These are phyloP conservation scores for Rhizopogon roseolus DNA, from an alignment of 768 basidiomycete species.

Conservation along the genomic window DNA sequence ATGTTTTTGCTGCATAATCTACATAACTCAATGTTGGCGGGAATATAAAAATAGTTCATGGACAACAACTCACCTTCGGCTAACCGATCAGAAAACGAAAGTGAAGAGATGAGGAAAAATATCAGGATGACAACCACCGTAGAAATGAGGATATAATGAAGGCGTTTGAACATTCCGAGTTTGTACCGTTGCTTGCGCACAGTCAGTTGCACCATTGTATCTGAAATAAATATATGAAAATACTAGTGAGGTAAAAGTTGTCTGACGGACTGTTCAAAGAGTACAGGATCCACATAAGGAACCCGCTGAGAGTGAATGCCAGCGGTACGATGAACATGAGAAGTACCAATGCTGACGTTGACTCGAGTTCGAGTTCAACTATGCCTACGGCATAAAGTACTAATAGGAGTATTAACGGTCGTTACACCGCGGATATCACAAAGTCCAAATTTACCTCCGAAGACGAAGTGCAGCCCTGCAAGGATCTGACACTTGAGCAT, in stretches of 20 bases:
- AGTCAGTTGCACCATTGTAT: conserved; percentile 83
- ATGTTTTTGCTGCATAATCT: conserved; percentile 92
- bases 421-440: neutral
- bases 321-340: conserved; percentile 91
- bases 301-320: conserved; percentile 92
- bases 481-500: conserved; percentile 84
- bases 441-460: conserved; percentile 71
- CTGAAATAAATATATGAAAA: conserved; percentile 31
- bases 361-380: conserved; percentile 88
- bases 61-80: conserved; percentile 65
- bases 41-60: neutral
- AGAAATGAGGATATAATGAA: conserved; percentile 81
- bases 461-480: conserved; percentile 83
- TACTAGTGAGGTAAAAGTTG: neutral
- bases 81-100: conserved; percentile 87
- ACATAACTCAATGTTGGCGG: neutral
- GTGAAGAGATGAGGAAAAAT: conserved; percentile 90
- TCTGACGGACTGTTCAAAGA: conserved; percentile 70
- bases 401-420: conserved; percentile 20
- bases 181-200: conserved; percentile 86
- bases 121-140: conserved; percentile 77
- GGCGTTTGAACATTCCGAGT: conserved; percentile 79
- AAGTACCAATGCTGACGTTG: conserved; percentile 78
- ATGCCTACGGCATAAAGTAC: conserved; percentile 94
- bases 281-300: conserved; percentile 95